phyloP scores from a whole-genome alignment of 2,329 filamentous ascomycete genomes.

The Aspergillus hiratsukae region DNA sequence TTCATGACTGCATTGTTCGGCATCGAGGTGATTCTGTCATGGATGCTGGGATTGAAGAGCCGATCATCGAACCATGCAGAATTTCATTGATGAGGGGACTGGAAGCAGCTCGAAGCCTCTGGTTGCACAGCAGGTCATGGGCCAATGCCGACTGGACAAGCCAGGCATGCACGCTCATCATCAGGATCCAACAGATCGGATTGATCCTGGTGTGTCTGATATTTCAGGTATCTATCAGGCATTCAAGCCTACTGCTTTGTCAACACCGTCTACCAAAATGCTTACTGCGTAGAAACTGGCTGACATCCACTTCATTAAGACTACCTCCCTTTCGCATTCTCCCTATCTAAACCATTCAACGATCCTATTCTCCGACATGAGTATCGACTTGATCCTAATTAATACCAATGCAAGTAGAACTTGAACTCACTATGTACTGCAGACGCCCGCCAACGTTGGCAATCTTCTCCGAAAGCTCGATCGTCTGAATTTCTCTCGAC shows the following conservation, averaged over 20 bases:
- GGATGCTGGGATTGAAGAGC: not conserved
- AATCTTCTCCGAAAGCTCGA: constrained; percentile 15
- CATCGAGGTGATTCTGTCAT: not conserved
- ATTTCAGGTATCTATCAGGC: not conserved
- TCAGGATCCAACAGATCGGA: no score
- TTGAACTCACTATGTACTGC: no score
- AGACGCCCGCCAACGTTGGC: constrained; percentile 1
- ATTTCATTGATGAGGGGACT: not conserved
- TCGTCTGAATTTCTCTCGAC: constrained; percentile 10
- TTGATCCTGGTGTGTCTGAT: not conserved
- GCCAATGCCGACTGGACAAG: not conserved
- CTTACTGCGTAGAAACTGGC: no score
- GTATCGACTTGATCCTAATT: not conserved
- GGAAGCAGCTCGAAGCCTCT: not conserved
- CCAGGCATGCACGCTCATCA: no score
- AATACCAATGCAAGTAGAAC: not conserved
- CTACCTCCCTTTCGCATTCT: not conserved
- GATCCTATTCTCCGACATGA: not conserved
- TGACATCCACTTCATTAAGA: not conserved
- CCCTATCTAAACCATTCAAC: not conserved
- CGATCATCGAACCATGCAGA: not conserved
- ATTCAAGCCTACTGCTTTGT: not conserved
- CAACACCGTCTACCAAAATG: not conserved
- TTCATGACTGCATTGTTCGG: not conserved
- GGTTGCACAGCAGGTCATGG: not conserved